Conservation (phyloP, 2,329 filamentous ascomycete species). For the Thelonectria discophora region DNA sequence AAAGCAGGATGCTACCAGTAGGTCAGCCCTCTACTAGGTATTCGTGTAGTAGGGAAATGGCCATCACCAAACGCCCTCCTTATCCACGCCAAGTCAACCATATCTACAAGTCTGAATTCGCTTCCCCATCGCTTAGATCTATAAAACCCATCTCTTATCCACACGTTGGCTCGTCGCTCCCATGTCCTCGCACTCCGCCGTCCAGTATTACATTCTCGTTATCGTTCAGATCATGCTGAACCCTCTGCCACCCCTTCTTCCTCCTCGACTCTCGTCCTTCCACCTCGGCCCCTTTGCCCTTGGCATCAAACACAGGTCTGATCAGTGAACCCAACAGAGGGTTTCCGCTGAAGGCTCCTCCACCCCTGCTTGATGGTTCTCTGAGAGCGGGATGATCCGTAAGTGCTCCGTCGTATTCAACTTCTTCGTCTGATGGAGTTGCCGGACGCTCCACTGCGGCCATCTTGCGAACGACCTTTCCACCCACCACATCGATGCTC, state of each 20-base stretch:
- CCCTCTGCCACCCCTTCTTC: constrained; percentile 63
- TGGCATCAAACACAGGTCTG: constrained; percentile 66
- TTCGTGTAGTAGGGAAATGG: too few relatives aligned
- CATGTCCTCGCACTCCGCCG: constrained; percentile 60
- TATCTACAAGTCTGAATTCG: constrained; percentile 1
- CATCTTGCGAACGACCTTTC: constrained; percentile 79
- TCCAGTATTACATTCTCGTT: constrained; percentile 69
- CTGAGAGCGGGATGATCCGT: constrained; percentile 43
- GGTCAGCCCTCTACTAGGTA: too few relatives aligned
- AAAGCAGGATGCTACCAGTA: too few relatives aligned
- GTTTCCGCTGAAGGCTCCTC: constrained; percentile 73
- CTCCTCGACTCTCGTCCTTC: constrained; percentile 54
- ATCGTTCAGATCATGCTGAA: constrained; percentile 67
- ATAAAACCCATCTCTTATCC: constrained; percentile 33
- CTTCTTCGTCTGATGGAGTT: constrained; percentile 59
- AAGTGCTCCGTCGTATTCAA: constrained; percentile 43
- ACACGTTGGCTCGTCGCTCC: constrained; percentile 51
- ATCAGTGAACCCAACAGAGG: constrained; percentile 73
- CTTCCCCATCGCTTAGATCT: neutral
- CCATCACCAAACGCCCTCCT: too few relatives aligned
- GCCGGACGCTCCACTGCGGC: constrained; percentile 67
- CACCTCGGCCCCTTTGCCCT: constrained; percentile 58
- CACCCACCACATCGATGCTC: constrained; percentile 82
- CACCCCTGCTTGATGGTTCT: constrained; percentile 48
- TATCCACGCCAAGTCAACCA: neutral